phyloP scores from a whole-genome alignment of 108 stramenopile species.

The Cylindrotheca closterium region DNA sequence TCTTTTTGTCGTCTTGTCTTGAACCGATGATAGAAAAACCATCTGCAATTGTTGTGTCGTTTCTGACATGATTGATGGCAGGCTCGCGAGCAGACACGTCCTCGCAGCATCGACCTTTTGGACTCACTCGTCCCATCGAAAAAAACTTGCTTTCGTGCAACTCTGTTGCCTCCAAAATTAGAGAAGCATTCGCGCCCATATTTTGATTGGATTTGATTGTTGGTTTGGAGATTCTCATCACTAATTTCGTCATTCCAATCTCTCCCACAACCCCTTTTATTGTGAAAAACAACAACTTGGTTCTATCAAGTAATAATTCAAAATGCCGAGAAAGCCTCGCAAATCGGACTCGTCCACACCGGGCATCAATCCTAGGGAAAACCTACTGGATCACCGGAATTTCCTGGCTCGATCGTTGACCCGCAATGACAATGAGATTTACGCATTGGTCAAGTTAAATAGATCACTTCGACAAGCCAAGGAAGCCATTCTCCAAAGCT shows the following conservation, averaged over 20 bases:
- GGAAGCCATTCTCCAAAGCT: slow-evolving; percentile 19
- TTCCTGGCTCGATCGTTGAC: slow-evolving; percentile 50
- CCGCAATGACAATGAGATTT: slow-evolving; percentile 48
- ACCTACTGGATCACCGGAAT: slow-evolving; percentile 23
- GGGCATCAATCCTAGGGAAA: slow-evolving; percentile 30
- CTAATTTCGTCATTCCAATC: too few relatives aligned
- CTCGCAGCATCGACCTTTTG: too few relatives aligned
- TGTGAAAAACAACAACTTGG: too few relatives aligned
- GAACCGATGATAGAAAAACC: too few relatives aligned
- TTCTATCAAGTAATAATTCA: background rate
- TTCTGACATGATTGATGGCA: too few relatives aligned
- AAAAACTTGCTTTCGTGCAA: background rate
- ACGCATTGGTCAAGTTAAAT: slow-evolving; percentile 40
- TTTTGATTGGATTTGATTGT: too few relatives aligned
- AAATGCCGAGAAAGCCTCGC: background rate
- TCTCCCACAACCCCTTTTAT: too few relatives aligned
- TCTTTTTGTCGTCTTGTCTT: too few relatives aligned
- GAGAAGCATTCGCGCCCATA: too few relatives aligned
- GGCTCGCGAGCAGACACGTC: too few relatives aligned
- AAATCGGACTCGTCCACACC: background rate
- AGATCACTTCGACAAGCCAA: slow-evolving; percentile 32
- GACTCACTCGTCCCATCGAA: background rate
- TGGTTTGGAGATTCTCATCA: too few relatives aligned
- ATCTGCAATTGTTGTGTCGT: too few relatives aligned
- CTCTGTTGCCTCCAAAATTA: background rate